Evolutionary conservation across 2,329 filamentous ascomycete species (phyloP), one percentile per base, ranked within the genome.

Genomic region (Westerdykella sp.): DNA sequence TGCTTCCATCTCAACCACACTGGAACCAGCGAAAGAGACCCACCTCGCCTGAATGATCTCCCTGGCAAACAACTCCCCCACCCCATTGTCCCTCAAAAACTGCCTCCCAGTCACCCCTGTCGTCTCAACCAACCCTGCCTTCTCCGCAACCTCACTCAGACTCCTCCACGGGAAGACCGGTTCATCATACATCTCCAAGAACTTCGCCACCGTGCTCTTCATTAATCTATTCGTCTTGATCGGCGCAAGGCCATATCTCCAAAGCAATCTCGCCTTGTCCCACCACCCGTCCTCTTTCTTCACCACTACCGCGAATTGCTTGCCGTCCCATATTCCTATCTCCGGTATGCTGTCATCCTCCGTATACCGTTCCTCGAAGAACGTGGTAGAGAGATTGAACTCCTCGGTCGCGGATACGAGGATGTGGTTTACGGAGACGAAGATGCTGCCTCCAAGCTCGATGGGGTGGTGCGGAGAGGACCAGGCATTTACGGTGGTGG

Each of bases 381-480:
- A 51, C 2, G 55, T 50, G 2, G 80, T 69, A 0, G 72, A 69
- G 3, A 98, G 79, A n/a, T 79, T 79, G 60, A 95, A 89, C 12
- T 79, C 74, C 25, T 77, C 69, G 6, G 79, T 81, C 1, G 89
- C 85, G 42, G 85, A 82, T 55, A 83, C 79, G 32, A 98, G 76
- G 56, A 95, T 95, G 32, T 81, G 73, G 60, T 97, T 98, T 35
- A 85, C 78, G 39, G 84, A 66, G 36, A 97, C 87, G 62, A 97
- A 98, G 55, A 97, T 95, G 48, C 85, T 91, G 10, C 86, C 93
- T 13, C 93, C 93, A 1, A 97, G 74, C 65, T 98, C 93, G 30
- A 95, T 78, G 1, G 85, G 84, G 32, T 82, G 71, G 0, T 70
- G 50, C 1, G 81, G 73, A 54, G 91, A 76, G 50, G 79, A 76